These are phyloP conservation scores for Candida buenavistaensis DNA, from an alignment of 1,139 yeast genomes.

Conservation along the genomic window DNA sequence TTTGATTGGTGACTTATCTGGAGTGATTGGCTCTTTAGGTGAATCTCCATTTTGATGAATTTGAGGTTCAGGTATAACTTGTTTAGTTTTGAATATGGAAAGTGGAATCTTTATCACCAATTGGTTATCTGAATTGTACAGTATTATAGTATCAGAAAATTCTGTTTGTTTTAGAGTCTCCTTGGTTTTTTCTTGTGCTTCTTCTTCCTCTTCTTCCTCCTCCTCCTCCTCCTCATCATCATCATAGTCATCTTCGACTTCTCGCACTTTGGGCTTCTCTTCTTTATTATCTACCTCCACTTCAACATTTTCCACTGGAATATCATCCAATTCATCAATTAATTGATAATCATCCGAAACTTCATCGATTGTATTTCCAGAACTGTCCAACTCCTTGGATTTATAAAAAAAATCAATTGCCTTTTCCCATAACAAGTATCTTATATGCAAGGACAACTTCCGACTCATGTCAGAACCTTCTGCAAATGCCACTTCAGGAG, in stretches of 20 bases:
- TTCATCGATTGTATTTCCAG: conserved; percentile 29
- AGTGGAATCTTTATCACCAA: conserved; percentile 33
- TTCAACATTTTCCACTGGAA: conserved; percentile 12
- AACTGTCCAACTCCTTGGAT: conserved; percentile 28
- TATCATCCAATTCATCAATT: conserved; percentile 32
- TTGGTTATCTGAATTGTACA: conserved; percentile 28
- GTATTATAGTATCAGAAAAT: conserved; percentile 7
- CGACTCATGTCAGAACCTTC: conserved; percentile 53
- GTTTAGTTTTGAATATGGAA: conserved; percentile 18
- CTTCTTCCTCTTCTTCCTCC: too few relatives aligned
- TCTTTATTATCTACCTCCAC: conserved; percentile 22
- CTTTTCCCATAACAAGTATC: conserved; percentile 73
- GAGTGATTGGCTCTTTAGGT: not conserved
- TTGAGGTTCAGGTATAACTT: not conserved
- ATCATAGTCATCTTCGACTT: conserved; percentile 44
- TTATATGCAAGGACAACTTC: conserved; percentile 58
- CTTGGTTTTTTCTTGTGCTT: conserved; percentile 18
- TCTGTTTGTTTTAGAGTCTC: conserved; percentile 9
- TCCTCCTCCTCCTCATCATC: conserved; percentile 41
- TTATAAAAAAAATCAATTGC: conserved; percentile 59
- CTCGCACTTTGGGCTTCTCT: conserved; percentile 23
- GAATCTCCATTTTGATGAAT: too few relatives aligned
- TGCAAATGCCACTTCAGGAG: conserved; percentile 35
- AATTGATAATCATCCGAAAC: conserved; percentile 39
- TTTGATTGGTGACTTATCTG: not conserved